These are phyloP conservation scores for Calocybe cyanea DNA, from an alignment of 768 basidiomycete species.

Conservation along the genomic window DNA sequence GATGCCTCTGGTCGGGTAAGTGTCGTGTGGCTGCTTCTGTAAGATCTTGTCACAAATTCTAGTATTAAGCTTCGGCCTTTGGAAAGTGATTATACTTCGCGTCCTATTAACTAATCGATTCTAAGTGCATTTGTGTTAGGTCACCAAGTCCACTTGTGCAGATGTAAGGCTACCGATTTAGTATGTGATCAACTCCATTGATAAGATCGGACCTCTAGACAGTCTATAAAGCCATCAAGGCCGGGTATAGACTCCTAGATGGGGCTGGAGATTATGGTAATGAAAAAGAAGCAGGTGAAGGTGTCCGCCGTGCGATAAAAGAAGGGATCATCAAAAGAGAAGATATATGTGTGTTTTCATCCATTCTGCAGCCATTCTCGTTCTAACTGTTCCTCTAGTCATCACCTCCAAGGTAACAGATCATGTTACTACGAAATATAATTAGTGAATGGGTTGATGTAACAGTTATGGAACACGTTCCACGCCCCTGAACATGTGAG, in stretches of 20 bases:
- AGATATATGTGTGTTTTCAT: constrained; percentile 67
- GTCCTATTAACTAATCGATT: constrained; percentile 36
- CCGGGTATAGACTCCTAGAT: constrained; percentile 84
- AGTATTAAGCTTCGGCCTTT: constrained; percentile 57
- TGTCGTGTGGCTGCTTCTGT: not conserved
- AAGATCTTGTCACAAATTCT: constrained; percentile 4
- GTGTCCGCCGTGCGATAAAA: constrained; percentile 69
- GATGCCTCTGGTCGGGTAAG: constrained; percentile 75
- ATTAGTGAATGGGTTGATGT: not conserved
- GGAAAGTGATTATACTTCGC: constrained; percentile 47
- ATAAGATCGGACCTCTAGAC: constrained; percentile 36
- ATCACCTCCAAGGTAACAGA: constrained; percentile 73
- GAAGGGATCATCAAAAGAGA: constrained; percentile 86
- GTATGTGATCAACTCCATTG: not conserved
- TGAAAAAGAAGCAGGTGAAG: constrained; percentile 81
- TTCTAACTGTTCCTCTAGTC: constrained; percentile 35
- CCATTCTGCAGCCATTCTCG: not conserved
- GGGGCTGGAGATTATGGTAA: constrained; percentile 88
- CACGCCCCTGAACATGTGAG: constrained; percentile 71
- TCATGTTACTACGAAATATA: not conserved
- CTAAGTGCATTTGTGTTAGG: constrained; percentile 41
- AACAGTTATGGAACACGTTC: constrained; percentile 84
- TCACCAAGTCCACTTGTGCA: constrained; percentile 57
- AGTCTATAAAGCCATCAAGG: constrained; percentile 83
- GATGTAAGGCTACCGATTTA: constrained; percentile 37